Evolutionary conservation across 306 rosid genomes (phyloP).

Genomic region (Oxytropis ochrocephala): DNA sequence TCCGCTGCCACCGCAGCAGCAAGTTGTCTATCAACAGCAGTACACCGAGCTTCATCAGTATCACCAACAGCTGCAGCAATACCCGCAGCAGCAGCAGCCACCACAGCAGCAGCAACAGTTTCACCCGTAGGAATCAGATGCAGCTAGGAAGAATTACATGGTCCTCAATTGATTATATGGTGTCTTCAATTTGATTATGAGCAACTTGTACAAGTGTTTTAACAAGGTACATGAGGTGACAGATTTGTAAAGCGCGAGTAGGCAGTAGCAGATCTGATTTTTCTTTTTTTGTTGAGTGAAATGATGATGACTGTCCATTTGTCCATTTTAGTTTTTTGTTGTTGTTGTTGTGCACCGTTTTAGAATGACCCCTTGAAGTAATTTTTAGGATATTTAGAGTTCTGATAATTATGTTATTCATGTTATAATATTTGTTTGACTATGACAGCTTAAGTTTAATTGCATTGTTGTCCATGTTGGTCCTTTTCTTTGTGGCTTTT

Average conservation of each 20-base stretch:
- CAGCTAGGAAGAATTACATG: slow-evolving; percentile 24
- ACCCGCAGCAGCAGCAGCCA: slow-evolving; percentile 11
- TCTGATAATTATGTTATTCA: slow-evolving; percentile 33
- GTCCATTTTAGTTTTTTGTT: slow-evolving; percentile 36
- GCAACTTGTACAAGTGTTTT: slow-evolving; percentile 41
- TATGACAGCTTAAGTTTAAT: slow-evolving; percentile 15
- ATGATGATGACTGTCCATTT: slow-evolving; percentile 23
- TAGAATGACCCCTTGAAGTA: slow-evolving; percentile 22
- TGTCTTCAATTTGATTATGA: slow-evolving; percentile 37
- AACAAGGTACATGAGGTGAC: slow-evolving; percentile 36
- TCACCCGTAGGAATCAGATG: slow-evolving; percentile 29
- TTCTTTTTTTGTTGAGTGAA: slow-evolving; percentile 45
- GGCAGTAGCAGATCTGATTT: slow-evolving; percentile 65
- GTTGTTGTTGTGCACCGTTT: slow-evolving; percentile 38
- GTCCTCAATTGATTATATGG: slow-evolving; percentile 27
- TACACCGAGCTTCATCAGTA: background rate
- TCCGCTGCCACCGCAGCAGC: slow-evolving; percentile 14
- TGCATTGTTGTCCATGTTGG: slow-evolving; percentile 14
- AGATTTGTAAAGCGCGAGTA: slow-evolving; percentile 58
- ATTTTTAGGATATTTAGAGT: slow-evolving; percentile 42
- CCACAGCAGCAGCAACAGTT: slow-evolving; percentile 24
- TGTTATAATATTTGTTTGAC: slow-evolving; percentile 32
- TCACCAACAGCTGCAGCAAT: slow-evolving; percentile 24
- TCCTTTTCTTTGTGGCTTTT: background rate
- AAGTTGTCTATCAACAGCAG: background rate